Base-by-base conservation (phyloP, 495 filamentous ascomycete species). In the Penicillium steckii region DNA sequence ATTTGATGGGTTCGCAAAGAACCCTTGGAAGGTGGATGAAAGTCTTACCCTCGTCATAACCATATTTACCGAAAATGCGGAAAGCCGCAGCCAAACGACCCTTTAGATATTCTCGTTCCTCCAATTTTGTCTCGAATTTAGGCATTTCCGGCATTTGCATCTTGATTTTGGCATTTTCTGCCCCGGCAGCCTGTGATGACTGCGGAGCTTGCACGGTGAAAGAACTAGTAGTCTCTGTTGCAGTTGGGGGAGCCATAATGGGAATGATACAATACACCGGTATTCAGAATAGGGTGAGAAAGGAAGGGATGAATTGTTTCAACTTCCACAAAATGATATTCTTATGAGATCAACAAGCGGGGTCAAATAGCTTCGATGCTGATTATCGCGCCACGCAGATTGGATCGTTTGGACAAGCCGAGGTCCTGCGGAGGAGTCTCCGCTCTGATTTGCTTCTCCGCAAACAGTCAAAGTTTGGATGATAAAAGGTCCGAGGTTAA, bases 11-110 rank as follows among this genome's bases (percentile, higher is more conserved):
- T 27, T 27, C 5, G 26, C 5, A 27, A 27, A 5, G 26, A n/a
- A n/a, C n/a, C n/a, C n/a, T n/a, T 27, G 26, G 10, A 4, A 27
- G 6, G 8, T 3, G n/a, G 32, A 35, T 35, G 32, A 35, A 35
- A n/a, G 3, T 35, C 35, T 9, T 59, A 69, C 79, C 78, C 60
- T 86, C 83, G 46, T 86, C 83, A 54, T 82, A 87, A 15, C 84
- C 83, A 47, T 80, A 75, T 61, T 87, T 85, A 7, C 82, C 85
- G 48, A 89, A 88, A 46, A 89, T 84, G 19, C 85, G 71, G 60
- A 87, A 87, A 10, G 85, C 86, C 3, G 83, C 77, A 5, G 82
- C 85, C 10, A 89, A 72, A 8, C 83, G 73, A 35, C 81, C 81
- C 62, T 88, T 89, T 38, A 85, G 73, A 54, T 84, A 87, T 32